Percentiles rank a stretch among this genome's conserved stretches.
Conservation (phyloP, 805 yeast species). For the Candida verbasci region DNA sequence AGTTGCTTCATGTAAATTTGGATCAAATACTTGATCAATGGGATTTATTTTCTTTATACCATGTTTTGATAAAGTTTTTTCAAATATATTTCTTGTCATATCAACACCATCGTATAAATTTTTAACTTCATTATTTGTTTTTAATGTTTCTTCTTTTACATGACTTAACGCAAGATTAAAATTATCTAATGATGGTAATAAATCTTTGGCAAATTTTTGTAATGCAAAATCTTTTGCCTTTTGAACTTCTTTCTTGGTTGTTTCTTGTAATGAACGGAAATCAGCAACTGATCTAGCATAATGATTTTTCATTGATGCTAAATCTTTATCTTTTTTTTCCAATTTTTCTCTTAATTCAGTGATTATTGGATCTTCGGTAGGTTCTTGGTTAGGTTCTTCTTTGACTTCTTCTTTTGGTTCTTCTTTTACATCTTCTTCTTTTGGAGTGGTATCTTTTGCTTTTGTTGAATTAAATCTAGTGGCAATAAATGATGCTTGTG, state of each 20-base stretch:
- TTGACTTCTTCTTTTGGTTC: slow-evolving; percentile 10
- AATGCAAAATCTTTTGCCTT: slow-evolving; percentile 87
- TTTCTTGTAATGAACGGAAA: slow-evolving; percentile 87
- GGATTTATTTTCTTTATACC: slow-evolving; percentile 83
- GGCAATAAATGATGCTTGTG: background rate
- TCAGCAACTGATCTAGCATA: slow-evolving; percentile 84
- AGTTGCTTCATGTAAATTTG: slow-evolving; percentile 89
- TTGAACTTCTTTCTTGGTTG: slow-evolving; percentile 80
- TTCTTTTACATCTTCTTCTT: slow-evolving; percentile 9
- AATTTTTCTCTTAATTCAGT: slow-evolving; percentile 48
- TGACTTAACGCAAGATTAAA: slow-evolving; percentile 80
- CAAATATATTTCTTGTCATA: slow-evolving; percentile 84
- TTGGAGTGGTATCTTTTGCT: slow-evolving; percentile 12
- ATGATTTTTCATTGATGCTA: slow-evolving; percentile 77
- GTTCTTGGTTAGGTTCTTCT: no score
- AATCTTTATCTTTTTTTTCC: slow-evolving; percentile 62
- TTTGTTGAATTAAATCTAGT: slow-evolving; percentile 17
- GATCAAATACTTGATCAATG: slow-evolving; percentile 80
- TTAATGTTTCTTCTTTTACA: slow-evolving; percentile 59
- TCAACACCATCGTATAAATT: slow-evolving; percentile 83
- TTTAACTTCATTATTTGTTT: slow-evolving; percentile 58
- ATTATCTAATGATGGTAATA: slow-evolving; percentile 85
- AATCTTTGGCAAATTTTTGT: slow-evolving; percentile 86
- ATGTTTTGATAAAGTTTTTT: slow-evolving; percentile 74
- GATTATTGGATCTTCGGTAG: slow-evolving; percentile 12